A percentile compares a stretch with the other conserved stretches of the same genome.
Evolutionary conservation across 768 basidiomycete species (phyloP).

Genomic region (Phlegmacium glaucopus): DNA sequence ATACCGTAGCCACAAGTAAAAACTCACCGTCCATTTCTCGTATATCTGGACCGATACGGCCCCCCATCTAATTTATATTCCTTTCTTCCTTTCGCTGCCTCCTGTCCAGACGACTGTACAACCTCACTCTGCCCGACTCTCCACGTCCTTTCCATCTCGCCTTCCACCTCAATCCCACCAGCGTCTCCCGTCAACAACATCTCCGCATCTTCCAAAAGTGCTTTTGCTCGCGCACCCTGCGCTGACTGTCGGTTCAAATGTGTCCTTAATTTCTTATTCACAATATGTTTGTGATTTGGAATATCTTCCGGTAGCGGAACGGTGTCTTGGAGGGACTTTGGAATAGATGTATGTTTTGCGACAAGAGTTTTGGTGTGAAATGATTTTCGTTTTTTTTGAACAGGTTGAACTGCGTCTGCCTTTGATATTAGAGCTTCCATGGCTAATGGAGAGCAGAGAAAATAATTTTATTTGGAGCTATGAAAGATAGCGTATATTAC

Average conservation of each 20-base stretch:
- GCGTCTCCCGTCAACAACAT: constrained; percentile 65
- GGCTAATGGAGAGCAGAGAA: no score
- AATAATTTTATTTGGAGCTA: no score
- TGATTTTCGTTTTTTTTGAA: constrained; percentile 42
- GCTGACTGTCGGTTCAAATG: constrained; percentile 61
- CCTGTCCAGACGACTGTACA: constrained; percentile 56
- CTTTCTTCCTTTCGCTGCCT: constrained; percentile 71
- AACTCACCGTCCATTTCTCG: constrained; percentile 80
- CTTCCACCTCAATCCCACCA: constrained; percentile 75
- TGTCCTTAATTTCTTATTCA: constrained; percentile 73
- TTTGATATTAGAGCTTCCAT: constrained; percentile 78
- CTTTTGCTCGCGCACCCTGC: constrained; percentile 59
- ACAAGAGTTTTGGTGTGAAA: constrained; percentile 41
- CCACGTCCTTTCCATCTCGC: constrained; percentile 87
- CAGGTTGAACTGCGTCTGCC: constrained; percentile 54
- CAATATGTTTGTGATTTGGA: constrained; percentile 56
- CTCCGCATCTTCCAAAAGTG: constrained; percentile 66
- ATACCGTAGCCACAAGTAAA: not conserved
- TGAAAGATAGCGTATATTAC: no score
- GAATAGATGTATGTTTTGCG: constrained; percentile 53
- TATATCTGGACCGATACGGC: constrained; percentile 81
- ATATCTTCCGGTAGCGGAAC: constrained; percentile 44
- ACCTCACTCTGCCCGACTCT: constrained; percentile 82
- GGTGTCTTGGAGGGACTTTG: constrained; percentile 62
- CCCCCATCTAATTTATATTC: constrained; percentile 86